Conservation (phyloP, 108 stramenopile genomes). For the Skeletonema tropicum region DNA sequence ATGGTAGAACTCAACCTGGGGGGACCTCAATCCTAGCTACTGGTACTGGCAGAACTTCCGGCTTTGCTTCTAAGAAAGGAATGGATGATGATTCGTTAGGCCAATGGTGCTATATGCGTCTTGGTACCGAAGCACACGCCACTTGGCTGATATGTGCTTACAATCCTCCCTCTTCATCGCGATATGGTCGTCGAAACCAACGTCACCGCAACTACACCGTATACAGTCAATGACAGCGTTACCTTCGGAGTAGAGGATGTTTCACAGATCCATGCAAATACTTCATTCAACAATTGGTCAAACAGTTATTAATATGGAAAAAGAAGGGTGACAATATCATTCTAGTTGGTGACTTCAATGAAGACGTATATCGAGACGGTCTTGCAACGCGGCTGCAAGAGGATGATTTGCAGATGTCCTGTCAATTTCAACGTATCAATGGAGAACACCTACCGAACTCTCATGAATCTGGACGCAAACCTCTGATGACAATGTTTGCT, state of each 20-base stretch:
- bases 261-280: background rate
- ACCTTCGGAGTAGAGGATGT: background rate
- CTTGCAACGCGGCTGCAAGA: background rate
- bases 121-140: background rate
- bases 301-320: background rate
- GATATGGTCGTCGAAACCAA: background rate
- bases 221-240: background rate
- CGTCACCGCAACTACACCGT: background rate
- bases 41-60: background rate
- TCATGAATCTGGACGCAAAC: background rate
- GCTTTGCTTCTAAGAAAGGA: background rate
- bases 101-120: background rate
- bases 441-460: background rate
- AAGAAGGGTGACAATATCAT: background rate
- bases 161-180: background rate
- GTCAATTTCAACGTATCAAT: background rate
- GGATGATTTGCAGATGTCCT: background rate
- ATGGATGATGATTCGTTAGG: background rate
- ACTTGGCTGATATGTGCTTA: background rate
- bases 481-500: constrained; percentile 20
- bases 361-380: background rate
- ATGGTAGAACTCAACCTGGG: background rate
- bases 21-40: background rate
- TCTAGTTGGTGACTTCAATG: constrained; percentile 5
- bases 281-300: background rate